Conservation (phyloP, 2,329 filamentous ascomycete genomes). For the Claviceps capensis region DNA sequence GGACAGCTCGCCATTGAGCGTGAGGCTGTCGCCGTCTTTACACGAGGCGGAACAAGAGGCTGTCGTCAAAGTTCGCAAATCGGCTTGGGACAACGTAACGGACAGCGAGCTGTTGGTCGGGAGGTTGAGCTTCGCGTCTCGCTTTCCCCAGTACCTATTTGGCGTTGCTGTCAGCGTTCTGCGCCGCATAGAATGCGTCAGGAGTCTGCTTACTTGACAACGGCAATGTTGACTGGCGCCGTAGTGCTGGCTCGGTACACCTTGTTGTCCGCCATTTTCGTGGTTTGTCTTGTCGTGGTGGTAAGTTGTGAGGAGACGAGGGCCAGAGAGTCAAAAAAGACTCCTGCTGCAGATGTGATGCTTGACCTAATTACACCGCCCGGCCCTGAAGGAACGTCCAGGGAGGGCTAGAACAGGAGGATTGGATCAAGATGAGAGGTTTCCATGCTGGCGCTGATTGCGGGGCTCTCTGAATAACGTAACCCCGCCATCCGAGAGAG, state of each 20-base stretch:
- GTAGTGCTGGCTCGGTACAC: slow-evolving; percentile 91
- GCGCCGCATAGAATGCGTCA: background rate
- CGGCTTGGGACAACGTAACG: slow-evolving; percentile 86
- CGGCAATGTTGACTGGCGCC: slow-evolving; percentile 93
- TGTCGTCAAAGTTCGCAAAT: slow-evolving; percentile 90
- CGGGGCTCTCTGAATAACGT: too few species aligned
- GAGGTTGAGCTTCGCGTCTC: slow-evolving; percentile 83
- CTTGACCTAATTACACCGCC: background rate
- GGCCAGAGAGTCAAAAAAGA: background rate
- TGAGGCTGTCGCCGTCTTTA: slow-evolving; percentile 52
- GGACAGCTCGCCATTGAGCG: slow-evolving; percentile 71
- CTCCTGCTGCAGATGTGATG: background rate
- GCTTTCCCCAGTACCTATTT: slow-evolving; percentile 81
- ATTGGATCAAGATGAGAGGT: too few species aligned
- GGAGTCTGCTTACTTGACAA: slow-evolving; percentile 62
- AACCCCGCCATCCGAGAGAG: too few species aligned
- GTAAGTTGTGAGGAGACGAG: background rate
- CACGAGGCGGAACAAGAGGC: slow-evolving; percentile 74
- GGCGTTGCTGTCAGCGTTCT: slow-evolving; percentile 1
- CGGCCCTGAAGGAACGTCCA: background rate
- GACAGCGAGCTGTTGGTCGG: slow-evolving; percentile 97
- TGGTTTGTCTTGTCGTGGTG: slow-evolving; percentile 1
- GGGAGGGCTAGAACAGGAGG: background rate
- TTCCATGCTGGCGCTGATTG: too few species aligned
- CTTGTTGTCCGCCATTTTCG: slow-evolving; percentile 33